A percentile compares a stretch with the other conserved stretches of the same genome.
These are phyloP conservation scores for Talaromyces sp. DNA, from an alignment of 2,329 filamentous ascomycete species.

Conservation along the genomic window DNA sequence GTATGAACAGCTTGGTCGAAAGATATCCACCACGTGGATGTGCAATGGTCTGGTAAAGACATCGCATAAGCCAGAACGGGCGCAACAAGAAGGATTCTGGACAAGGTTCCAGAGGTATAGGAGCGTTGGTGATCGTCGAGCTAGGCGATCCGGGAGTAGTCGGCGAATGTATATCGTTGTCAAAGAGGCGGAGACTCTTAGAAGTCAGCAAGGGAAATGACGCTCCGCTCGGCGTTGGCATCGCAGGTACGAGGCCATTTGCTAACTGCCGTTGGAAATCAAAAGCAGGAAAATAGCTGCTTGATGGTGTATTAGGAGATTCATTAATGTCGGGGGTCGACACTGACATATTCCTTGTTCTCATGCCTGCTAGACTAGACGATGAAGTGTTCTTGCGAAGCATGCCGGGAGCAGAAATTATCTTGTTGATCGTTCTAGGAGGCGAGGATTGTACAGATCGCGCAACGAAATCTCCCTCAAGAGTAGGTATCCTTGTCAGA, in stretches of 20 bases:
- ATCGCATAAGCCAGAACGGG: slow-evolving; percentile 97
- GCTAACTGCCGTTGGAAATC: slow-evolving; percentile 46
- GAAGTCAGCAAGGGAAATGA: slow-evolving; percentile 57
- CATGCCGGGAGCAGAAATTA: slow-evolving; percentile 39
- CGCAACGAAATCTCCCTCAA: slow-evolving; percentile 41
- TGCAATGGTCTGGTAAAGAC: slow-evolving; percentile 84
- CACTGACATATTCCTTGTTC: slow-evolving; percentile 69
- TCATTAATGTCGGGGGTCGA: slow-evolving; percentile 60
- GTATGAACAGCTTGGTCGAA: slow-evolving; percentile 86
- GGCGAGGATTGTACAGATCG: slow-evolving; percentile 34
- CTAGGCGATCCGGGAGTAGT: slow-evolving; percentile 64
- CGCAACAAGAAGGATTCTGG: slow-evolving; percentile 84
- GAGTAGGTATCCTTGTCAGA: slow-evolving; percentile 44
- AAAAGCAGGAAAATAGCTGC: slow-evolving; percentile 60
- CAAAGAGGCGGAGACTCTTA: slow-evolving; percentile 76
- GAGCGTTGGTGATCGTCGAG: slow-evolving; percentile 60
- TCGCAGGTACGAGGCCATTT: slow-evolving; percentile 54
- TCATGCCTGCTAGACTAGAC: slow-evolving; percentile 67
- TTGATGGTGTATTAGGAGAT: slow-evolving; percentile 72
- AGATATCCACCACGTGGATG: slow-evolving; percentile 91
- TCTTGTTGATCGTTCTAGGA: slow-evolving; percentile 36
- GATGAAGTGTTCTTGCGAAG: slow-evolving; percentile 69
- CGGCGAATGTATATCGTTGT: slow-evolving; percentile 72
- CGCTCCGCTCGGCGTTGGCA: slow-evolving; percentile 66
- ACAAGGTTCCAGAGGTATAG: slow-evolving; percentile 82